Conservation (phyloP, 768 basidiomycete species). For the Leucosporidium scottii region DNA sequence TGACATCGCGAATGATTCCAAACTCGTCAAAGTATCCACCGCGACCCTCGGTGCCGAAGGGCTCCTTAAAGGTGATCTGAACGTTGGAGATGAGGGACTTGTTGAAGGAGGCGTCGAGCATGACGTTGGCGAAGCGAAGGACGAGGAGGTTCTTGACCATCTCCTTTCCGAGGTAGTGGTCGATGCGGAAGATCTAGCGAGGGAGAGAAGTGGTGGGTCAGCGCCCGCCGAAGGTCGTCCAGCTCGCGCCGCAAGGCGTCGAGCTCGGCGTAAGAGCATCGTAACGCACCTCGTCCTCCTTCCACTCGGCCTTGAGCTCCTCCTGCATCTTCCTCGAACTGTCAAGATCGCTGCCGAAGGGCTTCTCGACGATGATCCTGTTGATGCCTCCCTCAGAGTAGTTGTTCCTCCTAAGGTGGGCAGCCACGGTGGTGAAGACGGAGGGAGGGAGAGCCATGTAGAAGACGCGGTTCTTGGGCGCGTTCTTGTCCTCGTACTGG, state of each 20-base stretch:
- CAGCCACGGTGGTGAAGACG: slow-evolving; percentile 85
- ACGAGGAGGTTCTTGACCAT: slow-evolving; percentile 99
- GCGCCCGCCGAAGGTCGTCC: neutral
- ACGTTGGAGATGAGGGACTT: slow-evolving; percentile 93
- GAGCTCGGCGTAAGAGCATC: neutral
- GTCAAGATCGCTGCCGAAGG: slow-evolving; percentile 89
- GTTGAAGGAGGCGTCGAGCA: slow-evolving; percentile 83
- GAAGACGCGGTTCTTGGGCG: slow-evolving; percentile 69
- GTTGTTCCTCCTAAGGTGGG: slow-evolving; percentile 71
- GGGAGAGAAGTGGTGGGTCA: slow-evolving; percentile 55
- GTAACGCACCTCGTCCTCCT: slow-evolving; percentile 63
- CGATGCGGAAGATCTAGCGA: slow-evolving; percentile 82
- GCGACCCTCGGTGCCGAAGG: slow-evolving; percentile 97
- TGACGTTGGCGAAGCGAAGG: slow-evolving; percentile 88
- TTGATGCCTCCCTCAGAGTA: slow-evolving; percentile 68
- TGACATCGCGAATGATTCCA: slow-evolving; percentile 93
- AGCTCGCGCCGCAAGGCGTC: too few relatives aligned
- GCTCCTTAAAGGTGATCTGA: slow-evolving; percentile 99
- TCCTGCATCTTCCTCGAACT: slow-evolving; percentile 70
- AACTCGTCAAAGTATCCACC: slow-evolving; percentile 99
- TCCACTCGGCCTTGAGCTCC: slow-evolving; percentile 78
- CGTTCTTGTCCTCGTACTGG: slow-evolving; percentile 62
- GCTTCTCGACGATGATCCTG: slow-evolving; percentile 95
- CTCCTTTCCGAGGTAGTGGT: slow-evolving; percentile 99
- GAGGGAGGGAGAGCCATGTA: slow-evolving; percentile 96